These are phyloP conservation scores for Boletus smithii DNA, from an alignment of 1,284 basidiomycete genomes.

Conservation along the genomic window DNA sequence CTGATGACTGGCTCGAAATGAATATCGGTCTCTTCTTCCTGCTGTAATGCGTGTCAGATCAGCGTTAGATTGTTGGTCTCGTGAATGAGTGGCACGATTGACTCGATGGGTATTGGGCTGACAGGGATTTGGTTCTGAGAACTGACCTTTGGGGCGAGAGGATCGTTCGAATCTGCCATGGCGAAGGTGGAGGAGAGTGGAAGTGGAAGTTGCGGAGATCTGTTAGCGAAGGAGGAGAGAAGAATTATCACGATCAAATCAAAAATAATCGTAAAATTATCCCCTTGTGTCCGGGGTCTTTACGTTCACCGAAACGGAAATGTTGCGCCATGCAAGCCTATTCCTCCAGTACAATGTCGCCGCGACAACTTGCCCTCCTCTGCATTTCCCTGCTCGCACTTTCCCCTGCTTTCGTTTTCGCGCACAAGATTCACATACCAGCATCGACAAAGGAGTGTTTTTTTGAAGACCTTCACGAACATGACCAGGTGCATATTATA, in stretches of 20 bases:
- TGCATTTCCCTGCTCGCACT: neutral
- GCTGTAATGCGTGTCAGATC: slow-evolving; percentile 32
- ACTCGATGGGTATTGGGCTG: slow-evolving; percentile 19
- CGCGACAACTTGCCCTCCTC: slow-evolving; percentile 19
- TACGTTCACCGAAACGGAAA: slow-evolving; percentile 9
- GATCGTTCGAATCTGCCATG: slow-evolving; percentile 64
- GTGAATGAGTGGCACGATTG: slow-evolving; percentile 32
- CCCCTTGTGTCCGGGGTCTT: slow-evolving; percentile 30
- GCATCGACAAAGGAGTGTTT: slow-evolving; percentile 93
- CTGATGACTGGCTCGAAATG: slow-evolving; percentile 97
- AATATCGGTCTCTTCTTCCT: slow-evolving; percentile 85
- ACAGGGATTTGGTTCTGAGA: slow-evolving; percentile 3
- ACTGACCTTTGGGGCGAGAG: slow-evolving; percentile 67
- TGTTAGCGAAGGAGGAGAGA: slow-evolving; percentile 33
- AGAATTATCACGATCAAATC: slow-evolving; percentile 30
- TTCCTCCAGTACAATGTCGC: slow-evolving; percentile 15
- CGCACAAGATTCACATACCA: slow-evolving; percentile 68
- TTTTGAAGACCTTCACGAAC: slow-evolving; percentile 93
- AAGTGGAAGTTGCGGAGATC: slow-evolving; percentile 12
- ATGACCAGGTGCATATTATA: slow-evolving; percentile 73
- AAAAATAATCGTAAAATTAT: slow-evolving; percentile 10
- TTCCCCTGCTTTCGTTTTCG: slow-evolving; percentile 44
- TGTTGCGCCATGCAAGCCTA: neutral
- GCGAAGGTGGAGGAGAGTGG: slow-evolving; percentile 17
- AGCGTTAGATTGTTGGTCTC: slow-evolving; percentile 22